Base-by-base conservation (phyloP, 306 rosid genomes). In the Quercus alba region DNA sequence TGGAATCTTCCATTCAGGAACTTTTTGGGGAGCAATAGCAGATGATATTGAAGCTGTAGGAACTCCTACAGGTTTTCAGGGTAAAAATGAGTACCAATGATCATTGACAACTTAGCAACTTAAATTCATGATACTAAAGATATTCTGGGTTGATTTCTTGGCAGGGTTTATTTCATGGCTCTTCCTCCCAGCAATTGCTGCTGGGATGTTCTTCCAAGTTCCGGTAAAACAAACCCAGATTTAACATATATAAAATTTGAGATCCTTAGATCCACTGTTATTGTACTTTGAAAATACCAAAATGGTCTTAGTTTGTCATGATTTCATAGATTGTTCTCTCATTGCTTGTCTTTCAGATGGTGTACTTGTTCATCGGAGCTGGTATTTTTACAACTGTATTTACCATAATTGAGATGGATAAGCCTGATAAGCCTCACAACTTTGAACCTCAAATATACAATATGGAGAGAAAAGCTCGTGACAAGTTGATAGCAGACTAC, bases 381-480 rank as follows among this genome's bases (percentile, higher is more conserved):
- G 98, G 94, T 54, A 18, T 93, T 68, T 95, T 91, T 75, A 83
- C 95, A 54, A 61, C 86, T 23, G 56, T 95, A 78, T 95, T 95
- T 79, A 93, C 98, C 88, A 88, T 95, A 21, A 95, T 95, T 73
- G 98, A 95, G 87, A 91, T 95, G 96, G 93, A 95, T 85, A 93
- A 95, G 80, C 99, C 99, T 58, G 98, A 95, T 80, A 72, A 93
- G 72, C 97, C 99, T 70, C 97, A 93, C 81, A 78, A 95, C 92
- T 94, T 94, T 70, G 99, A 95, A 73, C 99, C 99, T 79, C 89
- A 93, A 77, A 91, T 95, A 78, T 95, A 95, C 90, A 95, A 91
- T 55, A 90, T 95, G 99, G 99, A 94, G 79, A 90, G 97, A 46
- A 93, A 92, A 78, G 91, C 97, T 80, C 82, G 94, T 59, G 99